Evolutionary conservation across 192 early-diverging fungal species (phyloP), one percentile per base, ranked within the genome.

Genomic region (Chytriomyces confervae): DNA sequence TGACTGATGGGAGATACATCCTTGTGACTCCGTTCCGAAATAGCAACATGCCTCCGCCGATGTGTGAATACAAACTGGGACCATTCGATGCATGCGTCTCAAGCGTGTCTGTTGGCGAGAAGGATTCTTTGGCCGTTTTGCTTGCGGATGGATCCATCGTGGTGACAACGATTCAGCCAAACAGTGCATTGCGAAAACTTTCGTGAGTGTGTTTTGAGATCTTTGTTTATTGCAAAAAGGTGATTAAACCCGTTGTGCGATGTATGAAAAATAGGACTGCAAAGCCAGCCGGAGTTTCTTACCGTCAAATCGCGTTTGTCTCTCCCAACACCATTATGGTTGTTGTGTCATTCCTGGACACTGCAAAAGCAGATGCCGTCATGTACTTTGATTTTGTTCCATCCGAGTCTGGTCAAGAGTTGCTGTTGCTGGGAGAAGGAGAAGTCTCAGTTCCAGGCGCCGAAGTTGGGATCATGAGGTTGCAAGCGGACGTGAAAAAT

Each of bases 1-100:
- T 97, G 9, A 86, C 94, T 13, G 94, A 96, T 80, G 94, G 94
- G 46, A 70, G 77, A 16, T 47, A 74, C 44, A 53, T 89, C 36
- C 79, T 90, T 27, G 71, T 96, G 46, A 96, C 95, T 6, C 94
- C 95, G 6, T 95, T 96, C 78, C 80, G 84, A 67, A 83, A 90
- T 66, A 87, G 90, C 69, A 97, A 97, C 79, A 92, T 97, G 29
- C 97, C 97, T 48, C 97, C 97, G 45, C 97, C 97, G n/a, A 97
- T 98, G 96, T 84, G 81, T 62, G 80, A 85, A 63, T n/a, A 61
- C 23, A 79, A 73, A 50, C 48, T 73, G n/a, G 66, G 66, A 0
- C 61, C 62, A 10, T 87, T 89, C 11, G 82, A 85, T 16, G 78
- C 85, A 7, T 84, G 91, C 73, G 87, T 93, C 18, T 76, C 92